These are phyloP conservation scores for Sextonia rubra DNA, from an alignment of 164 flowering plant genomes.

Conservation along the genomic window DNA sequence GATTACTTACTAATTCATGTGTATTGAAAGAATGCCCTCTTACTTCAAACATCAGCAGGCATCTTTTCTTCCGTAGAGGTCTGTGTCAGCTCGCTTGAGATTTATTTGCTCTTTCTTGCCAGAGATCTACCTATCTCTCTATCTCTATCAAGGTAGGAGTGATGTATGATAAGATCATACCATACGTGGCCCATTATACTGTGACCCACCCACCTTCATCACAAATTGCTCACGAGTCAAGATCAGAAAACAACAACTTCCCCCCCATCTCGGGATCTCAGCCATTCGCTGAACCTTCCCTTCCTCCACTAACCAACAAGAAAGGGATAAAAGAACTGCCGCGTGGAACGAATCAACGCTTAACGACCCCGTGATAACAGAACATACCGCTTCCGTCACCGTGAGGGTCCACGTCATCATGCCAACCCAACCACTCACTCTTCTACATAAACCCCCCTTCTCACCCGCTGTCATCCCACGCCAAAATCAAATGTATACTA, in stretches of 20 bases:
- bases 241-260: not conserved
- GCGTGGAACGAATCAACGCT: not conserved
- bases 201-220: no score
- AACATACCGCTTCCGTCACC: not conserved
- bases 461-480: not conserved
- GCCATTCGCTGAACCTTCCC: not conserved
- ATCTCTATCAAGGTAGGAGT: no score
- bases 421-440: not conserved
- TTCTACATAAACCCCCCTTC: not conserved
- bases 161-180: no score
- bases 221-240: not conserved
- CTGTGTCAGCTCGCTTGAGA: no score
- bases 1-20: no score
- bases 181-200: no score
- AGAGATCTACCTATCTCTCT: no score
- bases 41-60: no score
- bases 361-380: not conserved
- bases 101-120: no score
- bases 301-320: no score
- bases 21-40: no score
- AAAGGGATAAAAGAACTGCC: not conserved
- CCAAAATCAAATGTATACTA: not conserved
- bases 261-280: not conserved
- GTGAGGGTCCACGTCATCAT: slow-evolving; percentile 5
- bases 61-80: no score